Evolutionary conservation across 352 stramenopile species (phyloP).

Genomic region (Phytopythium aichiense): DNA sequence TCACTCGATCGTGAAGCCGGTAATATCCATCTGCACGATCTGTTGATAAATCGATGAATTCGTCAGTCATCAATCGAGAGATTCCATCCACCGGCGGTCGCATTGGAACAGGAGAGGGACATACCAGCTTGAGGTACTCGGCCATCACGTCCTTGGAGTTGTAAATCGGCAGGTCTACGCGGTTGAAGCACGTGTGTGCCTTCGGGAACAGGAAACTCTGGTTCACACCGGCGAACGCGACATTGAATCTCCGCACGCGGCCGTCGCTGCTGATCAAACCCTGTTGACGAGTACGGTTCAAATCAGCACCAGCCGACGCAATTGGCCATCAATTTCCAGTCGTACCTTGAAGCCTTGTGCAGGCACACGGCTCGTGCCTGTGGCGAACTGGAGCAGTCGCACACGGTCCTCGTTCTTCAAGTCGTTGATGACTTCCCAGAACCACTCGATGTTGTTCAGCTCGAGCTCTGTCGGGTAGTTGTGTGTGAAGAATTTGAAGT

Average conservation of each 20-base stretch:
- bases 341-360: conserved; percentile 76
- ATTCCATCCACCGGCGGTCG: background rate
- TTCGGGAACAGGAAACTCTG: conserved; percentile 73
- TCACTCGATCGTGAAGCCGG: conserved; percentile 90
- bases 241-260: conserved; percentile 70
- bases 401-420: conserved; percentile 75
- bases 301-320: background rate
- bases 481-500: conserved; percentile 72
- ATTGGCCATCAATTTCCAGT: background rate
- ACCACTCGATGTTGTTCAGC: conserved; percentile 92
- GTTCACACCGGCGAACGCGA: conserved; percentile 60
- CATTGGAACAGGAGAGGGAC: background rate
- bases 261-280: conserved; percentile 80
- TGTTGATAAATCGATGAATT: conserved; percentile 1
- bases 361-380: conserved; percentile 73
- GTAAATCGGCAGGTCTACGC: conserved; percentile 75
- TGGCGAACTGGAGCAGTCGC: conserved; percentile 79
- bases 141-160: conserved; percentile 58
- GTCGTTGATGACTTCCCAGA: conserved; percentile 93
- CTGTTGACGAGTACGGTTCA: conserved; percentile 7
- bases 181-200: conserved; percentile 85
- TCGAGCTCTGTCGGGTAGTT: conserved; percentile 71
- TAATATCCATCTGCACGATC: conserved; percentile 97
- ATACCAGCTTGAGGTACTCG: conserved; percentile 64
- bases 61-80: background rate